Conservation (phyloP, 2,329 filamentous ascomycete genomes). For the Aureobasidium sp. region DNA sequence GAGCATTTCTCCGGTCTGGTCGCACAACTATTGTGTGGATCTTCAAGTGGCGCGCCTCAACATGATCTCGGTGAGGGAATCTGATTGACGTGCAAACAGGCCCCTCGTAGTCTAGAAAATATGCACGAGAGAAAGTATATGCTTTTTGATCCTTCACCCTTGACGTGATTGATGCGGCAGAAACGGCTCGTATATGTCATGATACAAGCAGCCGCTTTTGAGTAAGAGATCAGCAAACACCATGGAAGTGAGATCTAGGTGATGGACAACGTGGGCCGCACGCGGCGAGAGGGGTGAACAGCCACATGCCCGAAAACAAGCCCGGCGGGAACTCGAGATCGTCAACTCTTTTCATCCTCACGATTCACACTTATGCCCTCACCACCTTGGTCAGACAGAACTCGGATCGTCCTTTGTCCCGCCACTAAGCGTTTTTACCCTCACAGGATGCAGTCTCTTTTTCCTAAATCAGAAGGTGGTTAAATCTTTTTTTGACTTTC, state of each 20-base stretch:
- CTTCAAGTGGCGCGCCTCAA: not conserved
- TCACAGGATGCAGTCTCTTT: not conserved
- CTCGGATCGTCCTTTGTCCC: not conserved
- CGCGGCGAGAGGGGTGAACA: constrained; percentile 2
- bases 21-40: constrained; percentile 3
- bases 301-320: constrained; percentile 11
- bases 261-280: constrained; percentile 12
- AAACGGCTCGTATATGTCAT: constrained; percentile 9
- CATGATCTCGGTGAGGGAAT: not conserved
- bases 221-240: constrained; percentile 4
- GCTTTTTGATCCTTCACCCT: constrained; percentile 8
- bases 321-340: constrained; percentile 2
- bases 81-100: not conserved
- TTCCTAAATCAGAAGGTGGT: constrained; percentile 2
- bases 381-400: not conserved
- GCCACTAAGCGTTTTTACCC: not conserved
- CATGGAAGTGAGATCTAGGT: not conserved
- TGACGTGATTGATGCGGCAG: not conserved
- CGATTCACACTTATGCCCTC: not conserved
- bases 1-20: constrained; percentile 8
- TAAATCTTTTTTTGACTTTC: not conserved
- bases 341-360: not conserved
- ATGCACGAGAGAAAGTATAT: constrained; percentile 3
- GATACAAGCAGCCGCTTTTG: constrained; percentile 1
- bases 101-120: not conserved